Percentiles rank a stretch among this genome's conserved stretches.
phyloP scores from a whole-genome alignment of 352 stramenopile genomes.

The Plasmopara halstedii region DNA sequence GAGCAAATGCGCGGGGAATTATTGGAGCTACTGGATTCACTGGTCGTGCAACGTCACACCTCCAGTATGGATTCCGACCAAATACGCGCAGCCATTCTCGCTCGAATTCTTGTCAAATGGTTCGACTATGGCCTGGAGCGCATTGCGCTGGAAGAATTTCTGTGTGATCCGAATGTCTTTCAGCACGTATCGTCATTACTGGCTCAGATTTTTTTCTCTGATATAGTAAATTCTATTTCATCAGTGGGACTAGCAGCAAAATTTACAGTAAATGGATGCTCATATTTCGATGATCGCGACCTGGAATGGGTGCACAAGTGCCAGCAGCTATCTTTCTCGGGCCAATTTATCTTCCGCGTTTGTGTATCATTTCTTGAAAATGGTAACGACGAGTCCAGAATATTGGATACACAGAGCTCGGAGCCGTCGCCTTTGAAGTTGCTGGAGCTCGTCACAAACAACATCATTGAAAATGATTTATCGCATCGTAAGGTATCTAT shows the following conservation, averaged over 20 bases:
- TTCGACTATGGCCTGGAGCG: slow-evolving; percentile 62
- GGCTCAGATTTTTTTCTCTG: slow-evolving; percentile 69
- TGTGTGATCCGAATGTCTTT: slow-evolving; percentile 58
- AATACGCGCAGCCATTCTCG: slow-evolving; percentile 60
- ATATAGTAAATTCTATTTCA: slow-evolving; percentile 51
- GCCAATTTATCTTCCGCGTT: slow-evolving; percentile 74
- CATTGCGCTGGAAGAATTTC: slow-evolving; percentile 51
- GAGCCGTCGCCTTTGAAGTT: slow-evolving; percentile 26
- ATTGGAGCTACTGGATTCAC: slow-evolving; percentile 44
- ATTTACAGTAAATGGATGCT: slow-evolving; percentile 5
- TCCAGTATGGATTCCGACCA: slow-evolving; percentile 26
- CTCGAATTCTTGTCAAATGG: slow-evolving; percentile 78
- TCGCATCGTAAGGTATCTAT: slow-evolving; percentile 43
- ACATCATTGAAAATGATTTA: slow-evolving; percentile 67
- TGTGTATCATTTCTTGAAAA: slow-evolving; percentile 54
- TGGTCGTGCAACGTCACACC: slow-evolving; percentile 45
- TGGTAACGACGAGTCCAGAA: slow-evolving; percentile 7
- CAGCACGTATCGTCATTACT: slow-evolving; percentile 48
- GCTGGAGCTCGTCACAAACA: slow-evolving; percentile 64
- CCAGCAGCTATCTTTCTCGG: slow-evolving; percentile 65
- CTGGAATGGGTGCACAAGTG: slow-evolving; percentile 71
- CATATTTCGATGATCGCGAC: slow-evolving; percentile 64
- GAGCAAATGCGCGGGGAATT: slow-evolving; percentile 57
- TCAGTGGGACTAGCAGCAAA: slow-evolving; percentile 8
- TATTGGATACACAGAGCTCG: background rate